Base-by-base conservation (phyloP, 176 grass and related monocot species). In the Avena sativa region DNA sequence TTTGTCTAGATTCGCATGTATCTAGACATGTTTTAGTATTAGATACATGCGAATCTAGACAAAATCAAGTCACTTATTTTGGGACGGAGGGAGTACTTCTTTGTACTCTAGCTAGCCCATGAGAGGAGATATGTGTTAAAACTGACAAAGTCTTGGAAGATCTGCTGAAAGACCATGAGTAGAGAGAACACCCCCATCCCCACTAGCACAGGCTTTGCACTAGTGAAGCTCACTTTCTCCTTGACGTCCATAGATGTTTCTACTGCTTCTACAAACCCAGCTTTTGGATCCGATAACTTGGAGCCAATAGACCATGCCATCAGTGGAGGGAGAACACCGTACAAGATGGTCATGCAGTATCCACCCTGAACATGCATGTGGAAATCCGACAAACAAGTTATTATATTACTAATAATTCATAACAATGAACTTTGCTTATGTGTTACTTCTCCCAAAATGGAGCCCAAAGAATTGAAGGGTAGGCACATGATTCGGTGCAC, bases 341-440 rank as follows among this genome's bases (percentile, higher is more conserved):
- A 98, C 56, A 95, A 83, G 79, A 98, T 91, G 82, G 90, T 95
- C 95, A 95, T 95, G 89, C 95, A 95, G 81, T 97, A 95, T 28
- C 93, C 91, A 6, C 93, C 91, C 93, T 95, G 82, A 66, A 86
- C 80, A 52, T 44, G 21, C 21, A 28, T 43, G 40, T 43, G 40
- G 25, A 84, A 62, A 84, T 21, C 43, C 76, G 28, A 36, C 32
- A 9, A 46, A 4, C 49, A 72, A 43, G 71, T 50, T 53, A 21
- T n/a, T 20, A 76, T 16, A 52, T 28, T 28, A 6, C 38, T 40
- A 40, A 40, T 40, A 26, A 84, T 67, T 34, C 17, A 11, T 14
- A 85, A 46, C 11, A 48, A 52, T 19, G 74, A 2, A 4, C 12
- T 68, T 67, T 50, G 62, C 46, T 34, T 55, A 20, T 51, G 52